phyloP scores from a whole-genome alignment of 2,329 filamentous ascomycete species.

The Alternaria panax region DNA sequence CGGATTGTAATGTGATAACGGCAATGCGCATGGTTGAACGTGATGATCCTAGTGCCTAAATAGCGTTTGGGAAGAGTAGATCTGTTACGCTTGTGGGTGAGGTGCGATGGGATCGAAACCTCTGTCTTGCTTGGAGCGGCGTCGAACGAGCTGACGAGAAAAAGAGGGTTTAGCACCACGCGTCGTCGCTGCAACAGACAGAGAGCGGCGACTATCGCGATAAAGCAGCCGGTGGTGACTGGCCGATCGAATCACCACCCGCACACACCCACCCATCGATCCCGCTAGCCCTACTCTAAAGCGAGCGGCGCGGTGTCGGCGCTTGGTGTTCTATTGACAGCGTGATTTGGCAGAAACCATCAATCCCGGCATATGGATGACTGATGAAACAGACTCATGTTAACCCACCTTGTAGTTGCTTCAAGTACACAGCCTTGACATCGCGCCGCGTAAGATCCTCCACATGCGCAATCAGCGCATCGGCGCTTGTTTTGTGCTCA shows the following conservation, averaged over 20 bases:
- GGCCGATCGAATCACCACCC: slow-evolving; percentile 32
- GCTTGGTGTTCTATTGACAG: slow-evolving; percentile 25
- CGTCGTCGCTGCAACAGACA: slow-evolving; percentile 25
- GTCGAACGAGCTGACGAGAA: slow-evolving; percentile 18
- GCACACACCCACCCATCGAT: slow-evolving; percentile 25
- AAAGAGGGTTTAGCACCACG: slow-evolving; percentile 20
- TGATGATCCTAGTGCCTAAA: slow-evolving; percentile 5
- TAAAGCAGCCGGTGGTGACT: slow-evolving; percentile 24
- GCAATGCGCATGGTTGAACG: slow-evolving; percentile 3
- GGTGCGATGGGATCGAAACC: too few species aligned
- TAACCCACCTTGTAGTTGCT: slow-evolving; percentile 69
- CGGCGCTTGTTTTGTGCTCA: slow-evolving; percentile 65
- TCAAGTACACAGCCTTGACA: slow-evolving; percentile 78
- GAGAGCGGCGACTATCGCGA: slow-evolving; percentile 37
- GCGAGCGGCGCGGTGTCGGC: slow-evolving; percentile 32
- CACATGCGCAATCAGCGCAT: slow-evolving; percentile 71
- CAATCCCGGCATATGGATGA: slow-evolving; percentile 12
- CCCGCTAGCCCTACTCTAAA: slow-evolving; percentile 21
- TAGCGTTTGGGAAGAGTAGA: slow-evolving; percentile 9
- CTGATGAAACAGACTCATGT: slow-evolving; percentile 22
- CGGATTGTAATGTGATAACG: slow-evolving; percentile 10
- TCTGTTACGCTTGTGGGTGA: slow-evolving; percentile 17
- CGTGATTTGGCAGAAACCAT: background rate
- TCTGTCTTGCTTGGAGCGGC: slow-evolving; percentile 17
- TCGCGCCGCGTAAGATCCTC: slow-evolving; percentile 74